Percentiles rank a stretch among this genome's conserved stretches.
phyloP scores from a whole-genome alignment of 75 land plant species.

The Pinus tabuliformis region DNA sequence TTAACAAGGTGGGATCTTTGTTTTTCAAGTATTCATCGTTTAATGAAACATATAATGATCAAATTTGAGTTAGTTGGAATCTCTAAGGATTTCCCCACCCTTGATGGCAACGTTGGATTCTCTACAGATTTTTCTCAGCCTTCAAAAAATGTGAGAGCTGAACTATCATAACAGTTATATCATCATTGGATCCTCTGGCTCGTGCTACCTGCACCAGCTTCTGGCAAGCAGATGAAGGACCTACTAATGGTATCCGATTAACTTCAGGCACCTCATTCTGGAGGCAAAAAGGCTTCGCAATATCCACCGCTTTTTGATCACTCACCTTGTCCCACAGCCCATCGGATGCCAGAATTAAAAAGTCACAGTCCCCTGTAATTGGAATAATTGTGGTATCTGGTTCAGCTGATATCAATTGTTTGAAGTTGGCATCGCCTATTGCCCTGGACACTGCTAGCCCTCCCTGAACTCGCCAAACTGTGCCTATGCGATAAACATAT shows the following conservation, averaged over 20 bases:
- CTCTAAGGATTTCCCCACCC: too few relatives aligned
- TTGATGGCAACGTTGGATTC: too few relatives aligned
- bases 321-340: slow-evolving; percentile 77
- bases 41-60: too few relatives aligned
- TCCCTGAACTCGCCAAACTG: slow-evolving; percentile 70
- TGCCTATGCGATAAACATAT: slow-evolving; percentile 40
- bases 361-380: slow-evolving; percentile 46
- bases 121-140: background rate
- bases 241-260: background rate
- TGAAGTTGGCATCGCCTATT: slow-evolving; percentile 61
- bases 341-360: slow-evolving; percentile 72
- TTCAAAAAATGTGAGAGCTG: background rate
- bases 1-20: too few relatives aligned
- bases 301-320: slow-evolving; percentile 59
- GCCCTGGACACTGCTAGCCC: slow-evolving; percentile 61
- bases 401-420: slow-evolving; percentile 57
- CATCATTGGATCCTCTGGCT: background rate
- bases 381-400: slow-evolving; percentile 40
- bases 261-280: background rate
- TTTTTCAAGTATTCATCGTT: too few relatives aligned
- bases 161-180: background rate
- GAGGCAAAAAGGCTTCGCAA: slow-evolving; percentile 23
- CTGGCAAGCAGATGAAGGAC: background rate
- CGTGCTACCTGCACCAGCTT: background rate
- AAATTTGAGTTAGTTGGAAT: too few relatives aligned